Conservation (phyloP, 768 basidiomycete genomes). For the Termitomyces sp. region DNA sequence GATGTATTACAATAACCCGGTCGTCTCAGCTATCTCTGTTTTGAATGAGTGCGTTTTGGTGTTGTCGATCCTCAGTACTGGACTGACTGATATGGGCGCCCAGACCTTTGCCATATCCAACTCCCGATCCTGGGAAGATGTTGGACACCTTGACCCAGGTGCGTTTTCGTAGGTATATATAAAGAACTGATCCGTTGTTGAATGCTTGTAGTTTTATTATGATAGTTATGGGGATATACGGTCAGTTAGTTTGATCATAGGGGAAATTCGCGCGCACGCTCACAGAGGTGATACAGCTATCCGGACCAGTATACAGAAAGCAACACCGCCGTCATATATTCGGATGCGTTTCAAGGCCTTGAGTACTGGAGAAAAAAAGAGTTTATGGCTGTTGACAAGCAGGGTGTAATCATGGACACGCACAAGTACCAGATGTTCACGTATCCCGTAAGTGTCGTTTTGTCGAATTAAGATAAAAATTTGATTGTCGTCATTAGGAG, state of each 20-base stretch:
- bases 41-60: slow-evolving; percentile 60
- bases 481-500: slow-evolving; percentile 22
- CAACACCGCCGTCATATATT: slow-evolving; percentile 60
- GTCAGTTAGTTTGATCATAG: slow-evolving; percentile 23
- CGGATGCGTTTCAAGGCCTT: slow-evolving; percentile 75
- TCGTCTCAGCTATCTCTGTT: slow-evolving; percentile 67
- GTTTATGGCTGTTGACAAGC: slow-evolving; percentile 43
- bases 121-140: no score
- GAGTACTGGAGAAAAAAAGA: slow-evolving; percentile 51
- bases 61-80: no score
- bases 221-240: slow-evolving; percentile 73
- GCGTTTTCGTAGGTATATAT: background rate
- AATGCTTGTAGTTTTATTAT: slow-evolving; percentile 50
- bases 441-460: slow-evolving; percentile 32
- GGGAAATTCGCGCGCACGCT: slow-evolving; percentile 2
- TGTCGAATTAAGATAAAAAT: no score
- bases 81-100: no score
- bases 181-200: background rate
- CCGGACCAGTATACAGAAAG: slow-evolving; percentile 33
- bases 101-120: no score
- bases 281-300: slow-evolving; percentile 17
- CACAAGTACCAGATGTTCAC: slow-evolving; percentile 78
- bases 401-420: slow-evolving; percentile 79
- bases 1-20: slow-evolving; percentile 46
- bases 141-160: slow-evolving; percentile 41